Conservation (phyloP, 2,329 filamentous ascomycete genomes). For the Alternaria sp. region DNA sequence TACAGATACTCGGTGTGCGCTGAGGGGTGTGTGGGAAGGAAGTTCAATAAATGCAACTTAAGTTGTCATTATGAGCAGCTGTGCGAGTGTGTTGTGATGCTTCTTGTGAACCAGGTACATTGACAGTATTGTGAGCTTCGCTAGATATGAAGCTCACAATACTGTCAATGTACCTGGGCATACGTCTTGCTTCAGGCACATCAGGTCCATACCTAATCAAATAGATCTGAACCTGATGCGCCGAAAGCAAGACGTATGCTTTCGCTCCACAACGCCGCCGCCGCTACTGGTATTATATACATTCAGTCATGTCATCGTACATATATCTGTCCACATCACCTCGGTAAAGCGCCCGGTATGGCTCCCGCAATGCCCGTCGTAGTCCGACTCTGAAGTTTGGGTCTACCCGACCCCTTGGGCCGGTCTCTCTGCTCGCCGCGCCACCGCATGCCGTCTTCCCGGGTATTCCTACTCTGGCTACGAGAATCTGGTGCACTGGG, state of each 20-base stretch:
- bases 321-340: not conserved
- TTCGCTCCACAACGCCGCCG: not conserved
- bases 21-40: not conserved
- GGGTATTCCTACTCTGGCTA: constrained; percentile 11
- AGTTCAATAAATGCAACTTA: not conserved
- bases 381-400: constrained; percentile 13
- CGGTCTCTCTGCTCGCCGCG: constrained; percentile 25
- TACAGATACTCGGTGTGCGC: not conserved
- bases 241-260: constrained; percentile 2
- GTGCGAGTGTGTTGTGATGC: not conserved
- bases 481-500: constrained; percentile 1
- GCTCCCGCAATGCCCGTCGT: constrained; percentile 32
- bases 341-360: constrained; percentile 43
- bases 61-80: not conserved
- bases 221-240: not conserved
- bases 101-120: not conserved
- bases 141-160: not conserved
- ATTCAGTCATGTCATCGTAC: constrained; percentile 4
- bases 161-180: not conserved
- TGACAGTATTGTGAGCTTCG: not conserved
- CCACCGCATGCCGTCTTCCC: constrained; percentile 35
- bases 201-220: not conserved
- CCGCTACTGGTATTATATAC: not conserved
- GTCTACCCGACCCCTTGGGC: constrained; percentile 13
- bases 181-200: not conserved